These are phyloP conservation scores for Cryptococcus deneoformans DNA, from an alignment of 1,284 basidiomycete genomes.

Conservation along the genomic window DNA sequence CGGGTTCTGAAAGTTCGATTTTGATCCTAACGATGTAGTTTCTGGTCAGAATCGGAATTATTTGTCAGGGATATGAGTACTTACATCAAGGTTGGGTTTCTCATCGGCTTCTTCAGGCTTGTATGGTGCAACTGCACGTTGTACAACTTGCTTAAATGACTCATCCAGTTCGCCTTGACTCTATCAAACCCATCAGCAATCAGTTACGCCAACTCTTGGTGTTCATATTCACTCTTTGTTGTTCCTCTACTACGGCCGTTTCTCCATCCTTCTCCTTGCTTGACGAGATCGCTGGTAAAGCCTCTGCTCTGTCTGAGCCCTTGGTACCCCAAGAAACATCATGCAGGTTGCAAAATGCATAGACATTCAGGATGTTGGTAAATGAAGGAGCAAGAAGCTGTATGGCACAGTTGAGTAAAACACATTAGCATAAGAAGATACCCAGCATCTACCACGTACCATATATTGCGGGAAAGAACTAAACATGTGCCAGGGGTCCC, in stretches of 20 bases:
- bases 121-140: constrained; percentile 82
- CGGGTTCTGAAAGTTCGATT: constrained; percentile 92
- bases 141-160: constrained; percentile 91
- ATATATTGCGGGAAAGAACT: constrained; percentile 95
- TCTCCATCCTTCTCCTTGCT: constrained; percentile 73
- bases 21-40: constrained; percentile 55
- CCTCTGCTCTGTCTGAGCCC: constrained; percentile 92
- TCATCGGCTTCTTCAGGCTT: constrained; percentile 64
- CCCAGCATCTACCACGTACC: constrained; percentile 14
- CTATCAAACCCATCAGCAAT: constrained; percentile 4
- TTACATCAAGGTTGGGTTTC: constrained; percentile 77
- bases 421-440: not conserved
- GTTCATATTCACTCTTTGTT: constrained; percentile 57
- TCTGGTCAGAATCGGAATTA: too few species aligned
- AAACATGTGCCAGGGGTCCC: constrained; percentile 98
- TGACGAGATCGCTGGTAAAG: constrained; percentile 84
- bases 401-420: not conserved
- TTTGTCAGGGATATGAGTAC: not conserved
- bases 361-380: constrained; percentile 92
- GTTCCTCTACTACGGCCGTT: constrained; percentile 76
- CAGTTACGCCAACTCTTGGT: too few species aligned
- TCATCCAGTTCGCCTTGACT: constrained; percentile 82
- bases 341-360: constrained; percentile 88
- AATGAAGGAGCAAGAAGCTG: constrained; percentile 79
- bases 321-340: constrained; percentile 89